Percentiles rank a stretch among this genome's conserved stretches.
These are phyloP conservation scores for Colletotrichum costaricense DNA, from an alignment of 2,329 filamentous ascomycete species.

Conservation along the genomic window DNA sequence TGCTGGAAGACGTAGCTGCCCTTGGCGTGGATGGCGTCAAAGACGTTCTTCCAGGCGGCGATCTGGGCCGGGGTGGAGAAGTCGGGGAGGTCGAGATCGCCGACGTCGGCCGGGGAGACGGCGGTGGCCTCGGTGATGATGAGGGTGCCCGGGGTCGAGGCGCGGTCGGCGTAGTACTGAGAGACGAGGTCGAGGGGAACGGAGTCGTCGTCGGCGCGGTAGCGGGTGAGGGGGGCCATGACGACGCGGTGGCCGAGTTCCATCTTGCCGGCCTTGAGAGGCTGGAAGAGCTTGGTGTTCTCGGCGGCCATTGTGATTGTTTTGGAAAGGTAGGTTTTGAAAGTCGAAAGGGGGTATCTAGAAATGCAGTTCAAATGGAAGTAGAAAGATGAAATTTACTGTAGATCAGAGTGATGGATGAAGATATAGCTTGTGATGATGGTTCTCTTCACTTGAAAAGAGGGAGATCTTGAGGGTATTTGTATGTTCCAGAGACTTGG, in stretches of 20 bases:
- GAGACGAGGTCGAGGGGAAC: constrained; percentile 40
- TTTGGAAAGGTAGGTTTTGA: neutral
- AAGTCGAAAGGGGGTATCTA: neutral
- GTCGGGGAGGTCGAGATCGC: constrained; percentile 47
- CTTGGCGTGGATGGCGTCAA: constrained; percentile 43
- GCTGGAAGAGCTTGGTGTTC: constrained; percentile 52
- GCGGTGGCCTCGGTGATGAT: constrained; percentile 46
- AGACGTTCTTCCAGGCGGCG: constrained; percentile 43
- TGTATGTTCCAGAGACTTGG: neutral
- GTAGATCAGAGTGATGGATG: neutral
- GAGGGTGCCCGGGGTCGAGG: constrained; percentile 55
- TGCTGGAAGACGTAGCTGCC: constrained; percentile 43
- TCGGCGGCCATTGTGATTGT: constrained; percentile 29
- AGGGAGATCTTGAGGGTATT: constrained; percentile 21
- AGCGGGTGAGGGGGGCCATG: constrained; percentile 69
- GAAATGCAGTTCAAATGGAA: neutral
- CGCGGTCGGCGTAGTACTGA: constrained; percentile 45
- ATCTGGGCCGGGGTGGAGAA: constrained; percentile 52
- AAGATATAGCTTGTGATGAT: neutral
- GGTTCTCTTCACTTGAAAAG: constrained; percentile 7
- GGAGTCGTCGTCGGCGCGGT: constrained; percentile 56
- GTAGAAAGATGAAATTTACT: neutral
- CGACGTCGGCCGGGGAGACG: constrained; percentile 40
- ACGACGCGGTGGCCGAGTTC: constrained; percentile 57
- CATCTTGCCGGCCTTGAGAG: constrained; percentile 53